phyloP scores from a whole-genome alignment of 768 basidiomycete species.

The Pisolithus orientalis region DNA sequence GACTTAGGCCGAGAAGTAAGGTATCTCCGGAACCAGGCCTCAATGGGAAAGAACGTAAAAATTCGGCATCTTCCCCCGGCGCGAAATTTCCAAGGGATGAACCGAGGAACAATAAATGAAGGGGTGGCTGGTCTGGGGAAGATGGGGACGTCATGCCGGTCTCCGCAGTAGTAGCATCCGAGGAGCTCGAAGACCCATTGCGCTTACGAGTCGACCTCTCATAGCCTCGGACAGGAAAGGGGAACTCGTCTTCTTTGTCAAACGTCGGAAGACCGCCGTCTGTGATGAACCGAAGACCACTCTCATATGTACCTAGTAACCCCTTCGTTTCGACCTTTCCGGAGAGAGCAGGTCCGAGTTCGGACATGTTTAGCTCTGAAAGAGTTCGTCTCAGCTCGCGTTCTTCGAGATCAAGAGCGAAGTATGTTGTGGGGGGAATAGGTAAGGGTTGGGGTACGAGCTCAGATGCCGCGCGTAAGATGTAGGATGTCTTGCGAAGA shows the following conservation, averaged over 20 bases:
- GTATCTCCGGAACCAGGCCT: slow-evolving; percentile 73
- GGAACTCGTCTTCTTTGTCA: slow-evolving; percentile 3
- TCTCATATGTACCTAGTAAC: slow-evolving; percentile 88
- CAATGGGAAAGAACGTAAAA: slow-evolving; percentile 76
- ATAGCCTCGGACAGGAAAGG: slow-evolving; percentile 7
- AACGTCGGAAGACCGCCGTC: slow-evolving; percentile 27
- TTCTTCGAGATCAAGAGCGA: slow-evolving; percentile 90
- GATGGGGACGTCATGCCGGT: slow-evolving; percentile 28
- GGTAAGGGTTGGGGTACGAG: slow-evolving; percentile 43
- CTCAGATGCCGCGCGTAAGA: slow-evolving; percentile 65
- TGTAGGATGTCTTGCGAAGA: slow-evolving; percentile 81
- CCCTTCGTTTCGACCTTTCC: slow-evolving; percentile 80
- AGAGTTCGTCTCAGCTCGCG: slow-evolving; percentile 81
- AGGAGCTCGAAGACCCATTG: slow-evolving; percentile 37
- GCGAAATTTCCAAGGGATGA: slow-evolving; percentile 89
- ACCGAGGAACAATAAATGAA: slow-evolving; percentile 88
- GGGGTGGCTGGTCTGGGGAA: slow-evolving; percentile 46
- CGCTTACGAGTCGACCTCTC: slow-evolving; percentile 8
- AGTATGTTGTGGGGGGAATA: slow-evolving; percentile 64
- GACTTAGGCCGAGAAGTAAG: slow-evolving; percentile 86
- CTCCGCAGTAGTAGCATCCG: slow-evolving; percentile 18
- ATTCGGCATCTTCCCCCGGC: slow-evolving; percentile 59
- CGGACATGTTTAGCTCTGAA: slow-evolving; percentile 53
- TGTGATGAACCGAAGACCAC: slow-evolving; percentile 74
- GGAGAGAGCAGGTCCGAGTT: slow-evolving; percentile 51